Conservation (phyloP, 352 stramenopile genomes). For the Aphanomyces stellatus region DNA sequence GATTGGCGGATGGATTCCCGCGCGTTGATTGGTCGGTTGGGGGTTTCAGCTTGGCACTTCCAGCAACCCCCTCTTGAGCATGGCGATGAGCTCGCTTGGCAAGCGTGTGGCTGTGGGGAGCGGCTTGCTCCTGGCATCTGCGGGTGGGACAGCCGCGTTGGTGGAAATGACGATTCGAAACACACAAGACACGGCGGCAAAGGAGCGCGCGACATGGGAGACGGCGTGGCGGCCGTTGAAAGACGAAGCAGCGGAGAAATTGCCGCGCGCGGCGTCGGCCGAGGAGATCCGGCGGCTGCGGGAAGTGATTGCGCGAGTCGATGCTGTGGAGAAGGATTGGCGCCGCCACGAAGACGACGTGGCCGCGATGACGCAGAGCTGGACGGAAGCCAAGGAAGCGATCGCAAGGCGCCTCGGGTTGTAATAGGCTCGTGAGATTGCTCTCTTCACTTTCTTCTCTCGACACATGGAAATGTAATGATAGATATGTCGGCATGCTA, state of each 20-base stretch:
- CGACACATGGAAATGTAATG: too few relatives aligned
- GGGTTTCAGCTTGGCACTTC: too few relatives aligned
- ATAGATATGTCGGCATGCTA: too few relatives aligned
- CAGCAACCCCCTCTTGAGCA: too few relatives aligned
- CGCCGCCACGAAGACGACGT: neutral
- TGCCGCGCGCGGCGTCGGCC: neutral
- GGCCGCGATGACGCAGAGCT: constrained; percentile 15
- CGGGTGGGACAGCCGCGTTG: neutral
- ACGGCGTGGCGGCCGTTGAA: neutral
- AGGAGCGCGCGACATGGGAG: neutral
- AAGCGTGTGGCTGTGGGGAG: neutral
- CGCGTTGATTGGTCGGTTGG: too few relatives aligned
- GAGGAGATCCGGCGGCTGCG: neutral
- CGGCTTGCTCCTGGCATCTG: neutral
- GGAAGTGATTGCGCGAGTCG: neutral
- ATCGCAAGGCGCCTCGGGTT: too few relatives aligned
- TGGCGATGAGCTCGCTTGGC: neutral
- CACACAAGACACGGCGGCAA: neutral
- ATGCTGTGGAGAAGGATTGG: neutral
- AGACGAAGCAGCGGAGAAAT: neutral
- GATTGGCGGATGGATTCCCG: too few relatives aligned
- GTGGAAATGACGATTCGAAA: constrained; percentile 7
- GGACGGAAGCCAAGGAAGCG: constrained; percentile 6
- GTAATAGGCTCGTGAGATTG: too few relatives aligned
- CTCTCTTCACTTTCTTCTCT: too few relatives aligned